Evolutionary conservation across 805 yeast genomes (phyloP), one percentile per base, ranked within the genome.

Genomic region (Clavispora fructus): DNA sequence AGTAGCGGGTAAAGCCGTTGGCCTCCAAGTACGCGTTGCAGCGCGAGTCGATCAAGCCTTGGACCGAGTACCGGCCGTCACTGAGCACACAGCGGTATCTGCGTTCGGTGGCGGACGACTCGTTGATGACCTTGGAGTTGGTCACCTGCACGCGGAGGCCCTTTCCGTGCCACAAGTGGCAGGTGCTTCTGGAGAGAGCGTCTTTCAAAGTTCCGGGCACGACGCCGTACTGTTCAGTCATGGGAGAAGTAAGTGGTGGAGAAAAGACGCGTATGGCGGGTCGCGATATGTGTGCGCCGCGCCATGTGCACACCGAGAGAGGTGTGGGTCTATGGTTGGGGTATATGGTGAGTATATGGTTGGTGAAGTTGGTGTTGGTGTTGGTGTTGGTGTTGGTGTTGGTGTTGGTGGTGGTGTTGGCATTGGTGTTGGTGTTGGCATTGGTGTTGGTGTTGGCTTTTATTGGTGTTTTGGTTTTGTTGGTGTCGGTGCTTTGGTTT

Each of bases 1-100:
- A 66, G 41, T 64, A 62, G 52, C 75, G 75, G 46, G 75, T 67
- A 46, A 82, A 65, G 2, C 77, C 78, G 44, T 72, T 63, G 42
- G 61, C 56, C 41, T 62, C 68, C 44, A 52, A 69, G 55, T 60
- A 75, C 61, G 60, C 74, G 44, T 68, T 69, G 39, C 74, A 67
- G 30, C 74, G 73, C 49, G 73, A 61, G 53, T 68, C 63, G 58
- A 75, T 50, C 46, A 69, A 48, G 31, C 74, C 67, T 57, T 71
- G 75, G 35, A 63, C 55, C 27, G 60, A 53, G 52, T 68, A 67
- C 16, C 49, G 55, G 12, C 77, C 76, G 55, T 71, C 77, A 39
- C 63, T 63, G 45, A 71, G 46, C 46, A 71, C 60, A 12, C 69
- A 65, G 31, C 77, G 55, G 46, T 62, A 64, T 45, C 64, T 60